A percentile compares a stretch with the other conserved stretches of the same genome.
Conservation (phyloP, 1,139 yeast genomes). For the Trichomonascaceae sp. region DNA sequence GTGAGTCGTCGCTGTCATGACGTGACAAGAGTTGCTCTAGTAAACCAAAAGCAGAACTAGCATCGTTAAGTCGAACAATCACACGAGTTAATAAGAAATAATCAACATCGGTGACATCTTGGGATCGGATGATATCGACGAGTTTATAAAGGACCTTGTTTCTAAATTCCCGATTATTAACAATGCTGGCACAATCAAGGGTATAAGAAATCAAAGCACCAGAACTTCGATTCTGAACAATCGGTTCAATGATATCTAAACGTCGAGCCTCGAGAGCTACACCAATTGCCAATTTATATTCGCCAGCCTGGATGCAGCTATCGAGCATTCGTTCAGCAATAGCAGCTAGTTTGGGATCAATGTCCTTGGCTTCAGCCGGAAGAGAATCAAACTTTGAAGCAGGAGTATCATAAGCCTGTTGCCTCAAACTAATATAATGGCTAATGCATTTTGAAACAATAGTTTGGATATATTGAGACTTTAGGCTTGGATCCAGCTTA, state of each 20-base stretch:
- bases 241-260: constrained; percentile 67
- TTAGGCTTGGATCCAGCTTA: constrained; percentile 64
- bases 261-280: constrained; percentile 85
- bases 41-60: constrained; percentile 57
- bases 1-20: constrained; percentile 24
- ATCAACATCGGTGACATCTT: constrained; percentile 58
- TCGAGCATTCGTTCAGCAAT: constrained; percentile 84
- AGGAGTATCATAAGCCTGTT: constrained; percentile 43
- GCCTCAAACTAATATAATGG: constrained; percentile 64
- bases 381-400: constrained; percentile 19
- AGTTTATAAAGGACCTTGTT: constrained; percentile 55
- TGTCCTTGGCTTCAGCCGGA: constrained; percentile 23
- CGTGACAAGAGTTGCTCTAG: constrained; percentile 51
- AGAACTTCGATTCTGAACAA: constrained; percentile 36
- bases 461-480: constrained; percentile 86
- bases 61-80: constrained; percentile 81
- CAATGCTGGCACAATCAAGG: constrained; percentile 65
- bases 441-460: constrained; percentile 90
- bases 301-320: constrained; percentile 68
- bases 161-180: constrained; percentile 62
- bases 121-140: constrained; percentile 52
- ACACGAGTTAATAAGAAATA: constrained; percentile 67
- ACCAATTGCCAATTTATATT: constrained; percentile 79
- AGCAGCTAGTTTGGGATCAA: constrained; percentile 57
- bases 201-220: constrained; percentile 65